Base-by-base conservation (phyloP, 2,329 filamentous ascomycete genomes). In the Tolypocladium tundrense region DNA sequence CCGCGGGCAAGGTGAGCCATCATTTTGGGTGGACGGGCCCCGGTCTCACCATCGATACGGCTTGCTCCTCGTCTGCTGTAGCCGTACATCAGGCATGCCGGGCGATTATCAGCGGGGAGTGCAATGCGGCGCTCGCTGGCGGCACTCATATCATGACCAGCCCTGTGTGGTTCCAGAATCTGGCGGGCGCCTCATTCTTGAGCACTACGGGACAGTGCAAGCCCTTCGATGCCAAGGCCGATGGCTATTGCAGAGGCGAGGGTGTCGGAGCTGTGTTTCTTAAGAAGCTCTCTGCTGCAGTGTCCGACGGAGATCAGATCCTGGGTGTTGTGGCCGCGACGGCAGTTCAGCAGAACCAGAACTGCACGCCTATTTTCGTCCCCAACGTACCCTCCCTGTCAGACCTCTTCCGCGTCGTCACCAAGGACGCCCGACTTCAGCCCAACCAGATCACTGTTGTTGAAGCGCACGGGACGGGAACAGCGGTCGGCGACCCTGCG, bases 391-490 rank as follows among this genome's bases (percentile, higher is more conserved):
- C 54, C 4, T 60, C 60, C 7, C 56, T 60, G 5, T 39, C 54
- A 9, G 39, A 52, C 13, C 53, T 63, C 2, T 61, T 60, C 54
- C 14, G 21, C n/a, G 51, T 75, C 70, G 0, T 65, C 71, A 53
- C 76, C 76, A 0, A 58, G 54, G 2, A 48, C 1, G 43, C 43
- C 67, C 67, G 40, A 21, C 16, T 27, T 54, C 16, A 37, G 43
- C 2, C 27, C 54, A 16, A 59, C 63, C 64, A 61, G 6, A 60
- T 70, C 24, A 56, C 55, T 35, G 60, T 58, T 10, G 63, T 65
- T 16, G 79, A 83, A 61, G 75, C 75, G 8, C 80, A 83, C 63
- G 79, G 79, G 13, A 81, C 80, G 0, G 79, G 79, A 13, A 83
- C 80, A 13, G 68, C 69, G 27, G 75, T 77, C 1, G 81, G 80